Evolutionary conservation across 768 basidiomycete species (phyloP).

Genomic region (Boletus sp.): DNA sequence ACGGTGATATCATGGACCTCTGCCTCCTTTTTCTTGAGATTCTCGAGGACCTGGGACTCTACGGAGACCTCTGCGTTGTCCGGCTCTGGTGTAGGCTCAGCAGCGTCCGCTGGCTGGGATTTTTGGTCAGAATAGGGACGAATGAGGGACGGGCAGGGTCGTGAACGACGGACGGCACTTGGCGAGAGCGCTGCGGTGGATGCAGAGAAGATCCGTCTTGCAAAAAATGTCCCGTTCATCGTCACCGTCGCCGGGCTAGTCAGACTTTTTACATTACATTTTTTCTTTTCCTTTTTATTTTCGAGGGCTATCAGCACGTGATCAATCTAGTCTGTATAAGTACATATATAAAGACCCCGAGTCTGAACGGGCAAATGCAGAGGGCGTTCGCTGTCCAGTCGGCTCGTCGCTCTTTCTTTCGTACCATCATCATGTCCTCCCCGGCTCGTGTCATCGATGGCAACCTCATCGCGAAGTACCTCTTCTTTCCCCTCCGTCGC

Average conservation of each 20-base stretch:
- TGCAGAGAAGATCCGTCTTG: conserved; percentile 53
- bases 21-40: conserved; percentile 76
- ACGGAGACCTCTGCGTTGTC: conserved; percentile 28
- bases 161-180: conserved; percentile 39
- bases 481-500: conserved; percentile 12
- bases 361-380: conserved; percentile 1
- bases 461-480: conserved; percentile 77
- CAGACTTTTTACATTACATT: neutral
- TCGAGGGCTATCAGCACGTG: conserved; percentile 20
- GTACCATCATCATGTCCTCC: conserved; percentile 37
- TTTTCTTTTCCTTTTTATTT: neutral
- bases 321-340: conserved; percentile 6
- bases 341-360: conserved; percentile 4
- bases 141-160: conserved; percentile 17
- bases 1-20: conserved; percentile 86
- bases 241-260: neutral
- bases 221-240: conserved; percentile 53
- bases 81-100: conserved; percentile 16
- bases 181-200: conserved; percentile 57
- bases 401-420: conserved; percentile 13
- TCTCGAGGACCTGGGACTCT: conserved; percentile 39
- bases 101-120: conserved; percentile 13
- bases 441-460: conserved; percentile 74
- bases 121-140: conserved; percentile 64
- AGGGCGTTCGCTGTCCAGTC: neutral